Percentiles rank a stretch among this genome's conserved stretches.
Evolutionary conservation across 2,329 filamentous ascomycete genomes (phyloP).

Genomic region (Furcasterigmium sp.): DNA sequence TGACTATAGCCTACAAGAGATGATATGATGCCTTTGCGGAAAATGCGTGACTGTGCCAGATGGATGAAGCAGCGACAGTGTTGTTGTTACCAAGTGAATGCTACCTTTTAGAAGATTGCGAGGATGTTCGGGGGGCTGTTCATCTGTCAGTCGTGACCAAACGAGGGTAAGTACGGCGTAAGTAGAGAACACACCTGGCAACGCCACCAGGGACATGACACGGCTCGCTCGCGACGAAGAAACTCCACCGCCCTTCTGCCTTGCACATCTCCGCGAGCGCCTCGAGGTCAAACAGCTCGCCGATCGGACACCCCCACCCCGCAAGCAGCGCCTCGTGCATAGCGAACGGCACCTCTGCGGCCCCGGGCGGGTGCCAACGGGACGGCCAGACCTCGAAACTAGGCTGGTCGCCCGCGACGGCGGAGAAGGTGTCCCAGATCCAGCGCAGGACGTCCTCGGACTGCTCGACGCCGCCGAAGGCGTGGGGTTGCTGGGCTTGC

Average conservation of each 20-base stretch:
- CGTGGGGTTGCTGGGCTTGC: conserved; percentile 5
- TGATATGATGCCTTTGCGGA: too few species aligned
- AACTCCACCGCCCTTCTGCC: conserved; percentile 25
- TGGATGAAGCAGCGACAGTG: too few species aligned
- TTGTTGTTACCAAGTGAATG: too few species aligned
- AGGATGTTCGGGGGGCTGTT: conserved; percentile 27
- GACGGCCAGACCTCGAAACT: conserved; percentile 40
- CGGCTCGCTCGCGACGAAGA: conserved; percentile 32
- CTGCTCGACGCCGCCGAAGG: conserved; percentile 36
- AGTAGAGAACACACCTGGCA: conserved; percentile 14
- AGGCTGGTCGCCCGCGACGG: conserved; percentile 51
- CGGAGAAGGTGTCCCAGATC: conserved; percentile 55
- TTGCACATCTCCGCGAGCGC: conserved; percentile 26
- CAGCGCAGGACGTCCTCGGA: conserved; percentile 44
- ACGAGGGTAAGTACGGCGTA: background rate
- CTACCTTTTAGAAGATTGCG: conserved; percentile 28
- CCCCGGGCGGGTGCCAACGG: conserved; percentile 16
- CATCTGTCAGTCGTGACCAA: conserved; percentile 1
- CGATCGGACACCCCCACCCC: conserved; percentile 37
- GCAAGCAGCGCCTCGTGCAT: conserved; percentile 36
- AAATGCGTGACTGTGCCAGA: too few species aligned
- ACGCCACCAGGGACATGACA: conserved; percentile 23
- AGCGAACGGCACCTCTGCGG: conserved; percentile 12
- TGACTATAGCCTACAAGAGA: too few species aligned
- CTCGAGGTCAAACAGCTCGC: conserved; percentile 36